Conservation (phyloP, 1,139 yeast species). For the Candida sanyaensis region DNA sequence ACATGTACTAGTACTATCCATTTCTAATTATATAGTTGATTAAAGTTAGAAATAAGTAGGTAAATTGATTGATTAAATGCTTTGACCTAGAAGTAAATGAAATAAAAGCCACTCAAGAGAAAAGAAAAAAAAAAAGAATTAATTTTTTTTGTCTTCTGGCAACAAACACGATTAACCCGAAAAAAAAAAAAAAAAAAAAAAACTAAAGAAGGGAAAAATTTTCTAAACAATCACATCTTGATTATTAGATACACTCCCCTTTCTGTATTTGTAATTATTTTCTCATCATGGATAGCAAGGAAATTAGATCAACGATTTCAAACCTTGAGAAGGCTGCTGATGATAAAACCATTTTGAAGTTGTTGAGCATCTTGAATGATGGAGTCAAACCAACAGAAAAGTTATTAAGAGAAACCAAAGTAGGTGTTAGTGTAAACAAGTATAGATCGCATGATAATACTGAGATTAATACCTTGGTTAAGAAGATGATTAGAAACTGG, state of each 20-base stretch:
- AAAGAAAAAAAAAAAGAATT: too few relatives aligned
- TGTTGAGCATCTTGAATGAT: constrained; percentile 65
- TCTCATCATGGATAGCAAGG: constrained; percentile 64
- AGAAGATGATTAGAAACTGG: constrained; percentile 84
- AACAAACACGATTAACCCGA: too few relatives aligned
- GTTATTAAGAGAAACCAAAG: constrained; percentile 86
- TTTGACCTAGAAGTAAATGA: too few relatives aligned
- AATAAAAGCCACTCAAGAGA: too few relatives aligned
- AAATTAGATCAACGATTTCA: constrained; percentile 68
- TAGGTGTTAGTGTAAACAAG: constrained; percentile 96
- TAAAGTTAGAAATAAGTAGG: too few relatives aligned
- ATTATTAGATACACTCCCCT: not conserved
- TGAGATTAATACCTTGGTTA: constrained; percentile 71
- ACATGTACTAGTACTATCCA: constrained; percentile 24
- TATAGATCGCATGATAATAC: constrained; percentile 68
- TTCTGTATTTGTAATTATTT: not conserved
- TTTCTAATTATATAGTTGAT: constrained; percentile 3
- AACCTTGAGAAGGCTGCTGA: constrained; percentile 75
- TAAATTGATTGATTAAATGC: too few relatives aligned
- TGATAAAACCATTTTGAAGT: constrained; percentile 64
- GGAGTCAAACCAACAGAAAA: constrained; percentile 85
- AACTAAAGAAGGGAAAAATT: not conserved
- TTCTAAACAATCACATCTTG: not conserved
- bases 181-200: constrained; percentile 1
- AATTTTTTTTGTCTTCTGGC: too few relatives aligned